A percentile compares a stretch with the other conserved stretches of the same genome.
These are phyloP conservation scores for Alternaria gaisen DNA, from an alignment of 2,329 filamentous ascomycete species.

Conservation along the genomic window DNA sequence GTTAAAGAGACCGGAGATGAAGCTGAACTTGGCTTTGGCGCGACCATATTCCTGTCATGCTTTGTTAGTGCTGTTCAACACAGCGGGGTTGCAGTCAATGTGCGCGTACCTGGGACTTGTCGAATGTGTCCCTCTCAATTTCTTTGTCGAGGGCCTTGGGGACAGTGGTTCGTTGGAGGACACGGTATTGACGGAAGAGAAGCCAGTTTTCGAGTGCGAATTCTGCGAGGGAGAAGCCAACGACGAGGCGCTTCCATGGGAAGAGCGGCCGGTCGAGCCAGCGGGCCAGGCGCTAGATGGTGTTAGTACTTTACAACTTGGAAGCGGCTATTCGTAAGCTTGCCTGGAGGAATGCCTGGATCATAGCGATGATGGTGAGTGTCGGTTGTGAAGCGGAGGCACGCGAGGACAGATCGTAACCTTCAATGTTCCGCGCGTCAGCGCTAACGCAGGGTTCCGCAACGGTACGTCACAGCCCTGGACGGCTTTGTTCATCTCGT, in stretches of 20 bases:
- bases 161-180: conserved; percentile 79
- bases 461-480: not conserved
- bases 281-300: conserved; percentile 71
- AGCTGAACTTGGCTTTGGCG: conserved; percentile 90
- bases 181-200: conserved; percentile 86
- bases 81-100: conserved; percentile 1
- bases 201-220: conserved; percentile 91
- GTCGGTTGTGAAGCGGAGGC: conserved; percentile 16
- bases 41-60: conserved; percentile 77
- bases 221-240: conserved; percentile 92
- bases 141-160: conserved; percentile 89
- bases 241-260: conserved; percentile 96
- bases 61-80: conserved; percentile 25
- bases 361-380: conserved; percentile 38
- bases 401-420: conserved; percentile 35
- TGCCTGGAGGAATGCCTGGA: conserved; percentile 50
- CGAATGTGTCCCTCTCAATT: conserved; percentile 87
- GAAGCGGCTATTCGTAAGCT: not conserved
- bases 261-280: conserved; percentile 91
- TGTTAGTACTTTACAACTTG: conserved; percentile 21
- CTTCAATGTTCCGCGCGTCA: conserved; percentile 11
- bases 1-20: conserved; percentile 81
- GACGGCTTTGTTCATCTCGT: not conserved
- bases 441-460: conserved; percentile 19
- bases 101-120: conserved; percentile 77